These are phyloP conservation scores for Ceratobasidium sp. DNA, from an alignment of 1,284 basidiomycete species.

Conservation along the genomic window DNA sequence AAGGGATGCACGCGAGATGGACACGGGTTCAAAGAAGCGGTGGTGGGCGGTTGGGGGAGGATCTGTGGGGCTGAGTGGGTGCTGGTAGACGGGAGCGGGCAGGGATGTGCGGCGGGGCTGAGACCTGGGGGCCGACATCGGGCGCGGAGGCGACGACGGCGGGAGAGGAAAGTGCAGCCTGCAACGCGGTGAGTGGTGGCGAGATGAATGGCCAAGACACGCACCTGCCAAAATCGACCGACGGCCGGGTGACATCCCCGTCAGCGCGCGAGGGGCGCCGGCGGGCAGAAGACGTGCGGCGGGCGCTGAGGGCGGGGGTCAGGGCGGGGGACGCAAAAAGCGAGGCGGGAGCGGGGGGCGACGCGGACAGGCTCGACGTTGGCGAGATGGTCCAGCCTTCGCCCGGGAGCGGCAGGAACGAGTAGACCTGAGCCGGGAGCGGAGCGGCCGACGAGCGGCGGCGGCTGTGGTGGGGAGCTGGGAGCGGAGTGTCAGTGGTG, in stretches of 20 bases:
- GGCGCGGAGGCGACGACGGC: conserved; percentile 30
- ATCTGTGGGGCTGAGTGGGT: conserved; percentile 19
- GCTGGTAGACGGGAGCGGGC: conserved; percentile 1
- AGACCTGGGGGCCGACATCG: conserved; percentile 2
- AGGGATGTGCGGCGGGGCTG: conserved; percentile 17
- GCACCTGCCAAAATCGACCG: conserved; percentile 28
- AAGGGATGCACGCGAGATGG: conserved; percentile 23
- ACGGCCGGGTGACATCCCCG: conserved; percentile 27
- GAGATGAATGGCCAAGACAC: neutral
- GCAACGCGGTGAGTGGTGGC: neutral
- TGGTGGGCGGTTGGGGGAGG: conserved; percentile 18
- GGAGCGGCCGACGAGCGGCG: conserved; percentile 22
- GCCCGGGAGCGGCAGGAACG: conserved; percentile 32
- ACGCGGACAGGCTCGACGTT: conserved; percentile 19
- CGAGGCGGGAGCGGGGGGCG: conserved; percentile 26
- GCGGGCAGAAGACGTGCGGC: conserved; percentile 17
- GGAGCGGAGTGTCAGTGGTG: conserved; percentile 10
- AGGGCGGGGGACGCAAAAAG: conserved; percentile 35
- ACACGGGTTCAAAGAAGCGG: conserved; percentile 18
- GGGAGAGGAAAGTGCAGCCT: conserved; percentile 39
- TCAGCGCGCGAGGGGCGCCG: conserved; percentile 16
- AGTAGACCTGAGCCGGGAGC: conserved; percentile 7
- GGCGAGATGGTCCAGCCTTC: conserved; percentile 39
- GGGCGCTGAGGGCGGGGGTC: conserved; percentile 18
- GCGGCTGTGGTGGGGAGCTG: conserved; percentile 23